Conservation (phyloP, 1,284 basidiomycete species). For the Caloboletus firmus region DNA sequence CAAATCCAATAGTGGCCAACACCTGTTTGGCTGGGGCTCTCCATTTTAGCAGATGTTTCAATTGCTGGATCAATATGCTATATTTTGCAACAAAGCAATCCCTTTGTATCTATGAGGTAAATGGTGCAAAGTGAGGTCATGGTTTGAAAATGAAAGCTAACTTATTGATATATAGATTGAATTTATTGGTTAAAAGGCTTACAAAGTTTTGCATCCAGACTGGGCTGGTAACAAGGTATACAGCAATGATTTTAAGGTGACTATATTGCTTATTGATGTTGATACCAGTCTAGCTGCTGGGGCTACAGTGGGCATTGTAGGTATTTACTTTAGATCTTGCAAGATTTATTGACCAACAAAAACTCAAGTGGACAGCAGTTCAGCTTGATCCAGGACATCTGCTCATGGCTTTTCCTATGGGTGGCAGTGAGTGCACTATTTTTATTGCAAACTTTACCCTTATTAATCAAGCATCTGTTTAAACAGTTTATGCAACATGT, state of each 20-base stretch:
- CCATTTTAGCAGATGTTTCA: constrained; percentile 21
- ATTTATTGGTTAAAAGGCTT: constrained; percentile 17
- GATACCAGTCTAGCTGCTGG: constrained; percentile 15
- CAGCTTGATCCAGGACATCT: constrained; percentile 21
- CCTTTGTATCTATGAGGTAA: constrained; percentile 14
- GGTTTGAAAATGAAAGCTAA: not conserved
- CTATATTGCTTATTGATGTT: not conserved
- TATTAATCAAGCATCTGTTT: not conserved
- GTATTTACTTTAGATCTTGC: not conserved
- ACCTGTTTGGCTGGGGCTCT: constrained; percentile 23
- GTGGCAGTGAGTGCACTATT: constrained; percentile 17
- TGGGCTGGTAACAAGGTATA: constrained; percentile 29
- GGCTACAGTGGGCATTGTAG: constrained; percentile 16
- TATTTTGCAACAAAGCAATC: constrained; percentile 7
- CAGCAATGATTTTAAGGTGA: not conserved
- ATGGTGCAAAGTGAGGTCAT: not conserved
- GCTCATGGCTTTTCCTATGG: constrained; percentile 25
- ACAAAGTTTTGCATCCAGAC: constrained; percentile 26
- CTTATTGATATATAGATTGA: constrained; percentile 7
- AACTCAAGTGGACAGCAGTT: constrained; percentile 16
- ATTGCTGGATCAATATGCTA: constrained; percentile 24
- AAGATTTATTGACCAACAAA: not conserved
- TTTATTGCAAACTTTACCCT: not conserved
- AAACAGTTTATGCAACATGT: constrained; percentile 29
- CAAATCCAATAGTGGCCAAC: constrained; percentile 18